phyloP scores from a whole-genome alignment of 2,329 filamentous ascomycete genomes.

The Phaeosphaeria sp. region DNA sequence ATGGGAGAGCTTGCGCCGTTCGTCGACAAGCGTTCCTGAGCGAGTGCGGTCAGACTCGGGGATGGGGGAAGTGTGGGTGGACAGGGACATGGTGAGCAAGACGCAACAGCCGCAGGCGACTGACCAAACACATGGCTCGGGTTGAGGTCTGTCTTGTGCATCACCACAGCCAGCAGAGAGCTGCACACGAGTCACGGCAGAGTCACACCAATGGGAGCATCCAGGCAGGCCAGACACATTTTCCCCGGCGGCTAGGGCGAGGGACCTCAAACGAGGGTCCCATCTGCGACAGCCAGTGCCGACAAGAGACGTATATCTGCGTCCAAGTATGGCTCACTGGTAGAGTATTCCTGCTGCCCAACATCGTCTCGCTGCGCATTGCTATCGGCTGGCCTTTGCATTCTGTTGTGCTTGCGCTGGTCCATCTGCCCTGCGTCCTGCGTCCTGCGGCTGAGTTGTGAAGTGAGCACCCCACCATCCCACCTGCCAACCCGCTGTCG shows the following conservation, averaged over 20 bases:
- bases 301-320: conserved; percentile 15
- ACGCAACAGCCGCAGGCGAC: not conserved
- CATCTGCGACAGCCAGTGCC: conserved; percentile 1
- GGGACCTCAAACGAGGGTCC: conserved; percentile 16
- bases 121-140: conserved; percentile 18
- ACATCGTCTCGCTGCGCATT: conserved; percentile 2
- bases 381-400: not conserved
- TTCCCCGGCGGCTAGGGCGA: conserved; percentile 31
- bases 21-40: no score
- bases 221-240: not conserved
- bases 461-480: conserved; percentile 3
- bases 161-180: conserved; percentile 32
- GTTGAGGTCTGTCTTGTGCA: conserved; percentile 18
- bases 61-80: not conserved
- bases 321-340: conserved; percentile 4
- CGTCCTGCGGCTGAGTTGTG: not conserved
- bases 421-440: not conserved
- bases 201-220: conserved; percentile 31
- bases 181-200: conserved; percentile 16
- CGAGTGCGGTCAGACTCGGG: no score
- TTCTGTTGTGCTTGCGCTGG: conserved; percentile 3
- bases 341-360: not conserved
- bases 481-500: conserved; percentile 6
- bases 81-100: not conserved
- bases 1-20: conserved; percentile 4